phyloP scores from a whole-genome alignment of 805 yeast genomes.

The Yarrowia alimentaria region DNA sequence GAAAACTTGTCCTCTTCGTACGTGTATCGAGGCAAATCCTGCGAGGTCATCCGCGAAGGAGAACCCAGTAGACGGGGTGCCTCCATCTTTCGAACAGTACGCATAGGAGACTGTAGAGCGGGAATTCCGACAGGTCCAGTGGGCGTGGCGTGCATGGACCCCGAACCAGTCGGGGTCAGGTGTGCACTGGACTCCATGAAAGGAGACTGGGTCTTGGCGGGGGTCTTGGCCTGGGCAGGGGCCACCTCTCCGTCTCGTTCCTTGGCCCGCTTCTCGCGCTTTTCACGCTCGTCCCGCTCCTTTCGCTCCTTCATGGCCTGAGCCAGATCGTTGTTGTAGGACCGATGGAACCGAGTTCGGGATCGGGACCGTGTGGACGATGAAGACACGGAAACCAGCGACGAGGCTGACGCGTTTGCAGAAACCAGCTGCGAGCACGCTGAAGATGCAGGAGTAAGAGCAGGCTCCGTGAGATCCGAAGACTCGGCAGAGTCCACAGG shows the following conservation, averaged over 20 bases:
- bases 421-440: constrained; percentile 29
- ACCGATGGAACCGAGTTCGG: constrained; percentile 29
- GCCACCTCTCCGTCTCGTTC: background rate
- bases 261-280: constrained; percentile 1
- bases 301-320: constrained; percentile 26
- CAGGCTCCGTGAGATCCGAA: constrained; percentile 6
- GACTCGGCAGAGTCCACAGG: background rate
- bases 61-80: constrained; percentile 20
- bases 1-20: constrained; percentile 22
- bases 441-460: constrained; percentile 15
- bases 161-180: constrained; percentile 23
- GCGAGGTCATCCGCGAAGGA: constrained; percentile 13
- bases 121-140: background rate
- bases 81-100: constrained; percentile 21
- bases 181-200: too few species aligned
- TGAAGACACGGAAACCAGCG: constrained; percentile 29
- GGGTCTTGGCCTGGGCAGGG: constrained; percentile 1
- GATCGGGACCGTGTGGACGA: constrained; percentile 18
- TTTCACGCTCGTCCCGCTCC: constrained; percentile 24
- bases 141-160: constrained; percentile 19
- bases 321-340: constrained; percentile 30
- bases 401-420: constrained; percentile 30
- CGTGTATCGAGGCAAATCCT: constrained; percentile 13
- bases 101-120: constrained; percentile 21
- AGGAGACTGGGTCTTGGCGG: background rate